Percentiles rank a stretch among this genome's conserved stretches.
phyloP scores from a whole-genome alignment of 768 basidiomycete genomes.

The Amanita subjunquillea region DNA sequence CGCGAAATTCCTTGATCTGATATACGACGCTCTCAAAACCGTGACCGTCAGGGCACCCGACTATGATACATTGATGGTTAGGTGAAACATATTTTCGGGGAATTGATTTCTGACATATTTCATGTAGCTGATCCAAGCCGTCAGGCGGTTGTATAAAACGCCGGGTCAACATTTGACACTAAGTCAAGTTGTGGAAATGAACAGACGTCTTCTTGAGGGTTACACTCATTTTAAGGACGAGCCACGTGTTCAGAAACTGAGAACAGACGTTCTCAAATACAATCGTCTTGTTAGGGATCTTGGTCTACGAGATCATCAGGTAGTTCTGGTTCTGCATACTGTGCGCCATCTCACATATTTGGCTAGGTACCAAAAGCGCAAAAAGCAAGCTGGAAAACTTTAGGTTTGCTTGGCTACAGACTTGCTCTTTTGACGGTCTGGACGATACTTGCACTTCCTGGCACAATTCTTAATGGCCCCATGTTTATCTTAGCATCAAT shows the following conservation, averaged over 20 bases:
- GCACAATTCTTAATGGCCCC: constrained; percentile 84
- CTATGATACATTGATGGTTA: constrained; percentile 94
- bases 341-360: background rate
- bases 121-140: constrained; percentile 85
- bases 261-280: constrained; percentile 77
- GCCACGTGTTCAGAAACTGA: constrained; percentile 74
- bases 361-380: constrained; percentile 77
- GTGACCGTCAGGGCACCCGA: constrained; percentile 95
- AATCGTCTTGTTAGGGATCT: constrained; percentile 83
- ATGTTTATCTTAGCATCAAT: constrained; percentile 87
- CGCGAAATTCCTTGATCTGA: constrained; percentile 76
- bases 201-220: constrained; percentile 85
- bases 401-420: constrained; percentile 78
- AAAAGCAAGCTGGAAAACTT: constrained; percentile 77
- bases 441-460: constrained; percentile 81
- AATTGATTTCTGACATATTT: background rate
- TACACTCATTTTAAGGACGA: constrained; percentile 91
- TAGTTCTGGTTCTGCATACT: constrained; percentile 16
- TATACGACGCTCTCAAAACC: constrained; percentile 90
- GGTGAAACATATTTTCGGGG: constrained; percentile 13
- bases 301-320: constrained; percentile 91
- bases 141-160: constrained; percentile 85
- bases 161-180: constrained; percentile 90
- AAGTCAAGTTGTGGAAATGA: constrained; percentile 93
- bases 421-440: constrained; percentile 68